Percentiles rank a stretch among this genome's conserved stretches.
These are phyloP conservation scores for Leptographium galeiforme DNA, from an alignment of 2,329 filamentous ascomycete genomes.

Conservation along the genomic window DNA sequence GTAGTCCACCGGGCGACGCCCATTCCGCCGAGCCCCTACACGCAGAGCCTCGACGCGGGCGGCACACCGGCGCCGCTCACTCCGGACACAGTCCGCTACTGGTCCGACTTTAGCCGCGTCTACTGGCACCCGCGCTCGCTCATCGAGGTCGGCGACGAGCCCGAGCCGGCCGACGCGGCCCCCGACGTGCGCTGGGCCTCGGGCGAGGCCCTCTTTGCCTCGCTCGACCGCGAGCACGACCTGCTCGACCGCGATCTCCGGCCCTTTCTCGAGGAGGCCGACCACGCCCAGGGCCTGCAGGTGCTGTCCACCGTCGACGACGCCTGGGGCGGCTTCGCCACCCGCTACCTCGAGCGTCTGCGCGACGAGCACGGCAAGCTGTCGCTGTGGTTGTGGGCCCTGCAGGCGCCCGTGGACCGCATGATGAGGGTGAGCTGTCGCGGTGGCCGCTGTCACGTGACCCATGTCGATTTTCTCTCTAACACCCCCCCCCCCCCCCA, in stretches of 20 bases:
- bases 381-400: conserved; percentile 74
- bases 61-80: conserved; percentile 47
- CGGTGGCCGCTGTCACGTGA: neutral
- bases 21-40: conserved; percentile 63
- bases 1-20: conserved; percentile 54
- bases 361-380: conserved; percentile 86
- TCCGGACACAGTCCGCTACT: conserved; percentile 69
- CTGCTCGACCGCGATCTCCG: conserved; percentile 82
- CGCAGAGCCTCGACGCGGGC: conserved; percentile 64
- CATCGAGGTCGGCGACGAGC: conserved; percentile 46
- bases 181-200: conserved; percentile 37
- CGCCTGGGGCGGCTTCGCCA: conserved; percentile 68
- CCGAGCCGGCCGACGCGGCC: neutral
- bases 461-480: no score
- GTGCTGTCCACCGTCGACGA: conserved; percentile 59
- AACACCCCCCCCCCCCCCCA: no score
- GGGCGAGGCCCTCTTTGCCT: conserved; percentile 62
- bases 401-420: conserved; percentile 48
- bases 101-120: conserved; percentile 91
- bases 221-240: conserved; percentile 68
- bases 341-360: conserved; percentile 61
- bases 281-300: conserved; percentile 82
- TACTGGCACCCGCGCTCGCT: conserved; percentile 85
- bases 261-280: conserved; percentile 82
- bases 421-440: conserved; percentile 36